Conservation (phyloP, 495 filamentous ascomycete species). For the Cladorrhinum samala region DNA sequence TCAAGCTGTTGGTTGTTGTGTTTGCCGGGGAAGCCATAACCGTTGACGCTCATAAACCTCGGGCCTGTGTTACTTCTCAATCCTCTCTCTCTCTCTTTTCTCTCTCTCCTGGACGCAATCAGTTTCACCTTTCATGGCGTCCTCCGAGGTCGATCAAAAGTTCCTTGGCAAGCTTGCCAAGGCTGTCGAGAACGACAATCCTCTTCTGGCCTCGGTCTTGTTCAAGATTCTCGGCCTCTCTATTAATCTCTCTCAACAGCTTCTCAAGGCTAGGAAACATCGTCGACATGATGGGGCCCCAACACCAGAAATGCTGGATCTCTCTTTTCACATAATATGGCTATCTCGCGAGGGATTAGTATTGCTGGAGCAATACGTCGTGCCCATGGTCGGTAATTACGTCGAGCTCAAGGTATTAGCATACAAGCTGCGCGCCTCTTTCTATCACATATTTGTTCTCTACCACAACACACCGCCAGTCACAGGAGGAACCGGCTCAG, state of each 20-base stretch:
- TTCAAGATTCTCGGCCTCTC: conserved; percentile 89
- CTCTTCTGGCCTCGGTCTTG: conserved; percentile 69
- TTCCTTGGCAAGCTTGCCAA: conserved; percentile 83
- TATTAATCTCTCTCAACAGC: conserved; percentile 78
- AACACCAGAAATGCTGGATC: conserved; percentile 71
- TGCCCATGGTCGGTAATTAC: conserved; percentile 67
- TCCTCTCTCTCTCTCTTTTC: background rate
- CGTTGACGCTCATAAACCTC: too few species aligned
- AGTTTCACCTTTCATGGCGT: conserved; percentile 60
- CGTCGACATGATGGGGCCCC: conserved; percentile 76
- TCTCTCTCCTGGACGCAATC: background rate
- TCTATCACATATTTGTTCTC: conserved; percentile 94
- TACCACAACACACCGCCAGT: conserved; percentile 69
- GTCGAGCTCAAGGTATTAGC: conserved; percentile 79
- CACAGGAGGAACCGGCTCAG: background rate
- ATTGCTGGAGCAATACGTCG: conserved; percentile 77
- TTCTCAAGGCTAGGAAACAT: conserved; percentile 74
- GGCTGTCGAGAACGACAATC: conserved; percentile 62
- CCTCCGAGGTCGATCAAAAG: conserved; percentile 94
- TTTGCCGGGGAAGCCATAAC: too few species aligned
- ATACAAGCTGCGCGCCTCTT: conserved; percentile 85
- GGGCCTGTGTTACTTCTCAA: too few species aligned
- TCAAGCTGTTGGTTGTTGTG: conserved; percentile 9
- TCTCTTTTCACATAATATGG: conserved; percentile 93
- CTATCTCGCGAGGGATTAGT: conserved; percentile 85